Evolutionary conservation across 116 monocot genomes (phyloP), one percentile per base, ranked within the genome.

Genomic region (Papilionanthe hybrid): DNA sequence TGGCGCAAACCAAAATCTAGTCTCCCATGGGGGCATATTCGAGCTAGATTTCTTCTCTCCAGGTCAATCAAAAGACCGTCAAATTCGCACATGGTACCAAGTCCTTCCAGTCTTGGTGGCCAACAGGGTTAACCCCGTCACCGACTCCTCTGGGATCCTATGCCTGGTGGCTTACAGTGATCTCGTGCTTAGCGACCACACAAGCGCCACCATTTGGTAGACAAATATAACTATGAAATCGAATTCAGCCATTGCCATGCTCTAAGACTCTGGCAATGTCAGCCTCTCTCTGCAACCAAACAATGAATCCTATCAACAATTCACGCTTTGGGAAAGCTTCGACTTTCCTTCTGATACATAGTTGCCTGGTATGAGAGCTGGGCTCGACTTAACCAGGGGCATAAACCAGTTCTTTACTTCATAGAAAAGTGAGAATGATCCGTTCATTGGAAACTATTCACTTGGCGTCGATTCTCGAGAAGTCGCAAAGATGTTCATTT

Each of bases 51-150:
- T 88, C 81, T 88, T 88, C 82, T 72, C 75, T 50, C 77, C 88
- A 5, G 76, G 30, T 28, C 44, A 28, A n/a, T 87, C 85, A 32
- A 75, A 44, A n/a, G 83, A 77, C 23, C 60, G 63, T 18, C 89
- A 87, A 55, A 55, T 92, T 55, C 84, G 92, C 29, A 86, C 86
- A 28, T 92, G 92, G 89, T 87, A 84, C 78, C 32, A 43, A 23
- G 28, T 77, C 12, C 58, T 87, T 50, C 7, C 47, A 37, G 79
- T 85, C 0, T 85, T 82, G 88, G 82, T 89, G 22, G 87, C 87
- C 5, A 92, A 89, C 75, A 81, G 89, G 49, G 78, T 57, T 2
- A 53, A 22, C 5, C 87, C 89, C 12, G 45, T 92, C 48, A 41
- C n/a, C 3, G 73, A 73, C 44, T 29, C 78, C 20, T 55, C 82